Evolutionary conservation across 2,329 filamentous ascomycete species (phyloP), one percentile per base, ranked within the genome.

Genomic region (Thielaviopsis punctulata): DNA sequence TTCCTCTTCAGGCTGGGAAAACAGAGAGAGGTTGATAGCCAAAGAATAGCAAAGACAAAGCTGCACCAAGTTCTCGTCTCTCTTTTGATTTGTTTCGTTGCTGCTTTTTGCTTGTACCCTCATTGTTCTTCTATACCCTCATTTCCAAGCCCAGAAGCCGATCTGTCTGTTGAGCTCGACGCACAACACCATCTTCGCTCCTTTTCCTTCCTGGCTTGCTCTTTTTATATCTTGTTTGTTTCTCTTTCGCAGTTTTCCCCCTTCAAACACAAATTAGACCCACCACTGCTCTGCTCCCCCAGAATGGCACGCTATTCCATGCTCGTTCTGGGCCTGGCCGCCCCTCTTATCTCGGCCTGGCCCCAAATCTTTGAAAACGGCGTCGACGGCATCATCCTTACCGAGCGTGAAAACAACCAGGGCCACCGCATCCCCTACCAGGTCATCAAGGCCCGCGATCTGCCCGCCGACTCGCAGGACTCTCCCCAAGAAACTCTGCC

Each of bases 321-420:
- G 24, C 33, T 54, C 15, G 41, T 51, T 43, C 48, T 54, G 19
- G 43, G 48, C n/a, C 41, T 49, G 13, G 47, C 49, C 10, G 45
- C 45, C 25, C 45, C 48, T 21, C 43, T 54, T n/a, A 45, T 41
- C 43, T 51, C 49, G 41, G 52, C 52, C 22, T 54, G 52, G 52
- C 52, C 52, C 15, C 52, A 54, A 41, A 51, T 54, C 27, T 54
- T 54, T 39, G 52, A 54, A 44, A 54, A 48, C 33, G 33, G 25
- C 25, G 33, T 27, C 19, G 43, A 27, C 6, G 43, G 19, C 46
- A 36, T 21, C 44, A 51, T 51, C 18, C 22, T 36, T 22, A 25
- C 49, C 19, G 30, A 33, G 30, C 41, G 41, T 9, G 24, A 24
- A 24, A 30, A 27, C 4, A 36, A 36, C 23, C 18, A 47, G 46